Evolutionary conservation across 352 stramenopile genomes (phyloP).

Genomic region (Phytophthora uliginosa): DNA sequence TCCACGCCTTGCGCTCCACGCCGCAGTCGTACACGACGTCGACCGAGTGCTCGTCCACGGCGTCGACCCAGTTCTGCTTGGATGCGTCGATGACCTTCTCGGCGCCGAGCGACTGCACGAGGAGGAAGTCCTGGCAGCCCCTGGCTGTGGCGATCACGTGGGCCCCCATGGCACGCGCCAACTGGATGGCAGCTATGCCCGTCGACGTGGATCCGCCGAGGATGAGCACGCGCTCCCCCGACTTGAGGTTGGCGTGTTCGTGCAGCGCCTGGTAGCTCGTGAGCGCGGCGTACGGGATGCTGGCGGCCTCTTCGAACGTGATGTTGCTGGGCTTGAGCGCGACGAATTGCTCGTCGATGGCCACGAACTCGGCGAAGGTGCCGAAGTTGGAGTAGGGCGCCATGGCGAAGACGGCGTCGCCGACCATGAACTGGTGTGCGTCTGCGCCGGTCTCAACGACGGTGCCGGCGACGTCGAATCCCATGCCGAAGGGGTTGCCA

Average conservation of each 20-base stretch:
- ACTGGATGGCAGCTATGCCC: constrained; percentile 64
- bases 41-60: constrained; percentile 45
- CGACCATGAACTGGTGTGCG: constrained; percentile 57
- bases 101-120: constrained; percentile 54
- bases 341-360: constrained; percentile 49
- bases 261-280: constrained; percentile 67
- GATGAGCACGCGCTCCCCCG: constrained; percentile 53
- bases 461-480: constrained; percentile 73
- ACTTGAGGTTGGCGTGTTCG: constrained; percentile 41
- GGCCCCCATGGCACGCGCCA: constrained; percentile 69
- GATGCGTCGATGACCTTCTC: constrained; percentile 72
- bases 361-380: constrained; percentile 64
- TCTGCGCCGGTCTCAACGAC: constrained; percentile 62
- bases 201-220: constrained; percentile 72
- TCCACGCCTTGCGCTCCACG: constrained; percentile 41
- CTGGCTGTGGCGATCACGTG: constrained; percentile 66
- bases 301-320: constrained; percentile 63
- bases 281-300: constrained; percentile 58
- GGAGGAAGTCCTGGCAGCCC: constrained; percentile 63
- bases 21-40: constrained; percentile 53
- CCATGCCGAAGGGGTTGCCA: constrained; percentile 52
- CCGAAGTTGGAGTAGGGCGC: constrained; percentile 45
- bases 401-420: constrained; percentile 76
- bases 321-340: constrained; percentile 62
- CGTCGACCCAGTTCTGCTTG: constrained; percentile 45